Base-by-base conservation (phyloP, 768 basidiomycete genomes). In the Podaxis sp. region DNA sequence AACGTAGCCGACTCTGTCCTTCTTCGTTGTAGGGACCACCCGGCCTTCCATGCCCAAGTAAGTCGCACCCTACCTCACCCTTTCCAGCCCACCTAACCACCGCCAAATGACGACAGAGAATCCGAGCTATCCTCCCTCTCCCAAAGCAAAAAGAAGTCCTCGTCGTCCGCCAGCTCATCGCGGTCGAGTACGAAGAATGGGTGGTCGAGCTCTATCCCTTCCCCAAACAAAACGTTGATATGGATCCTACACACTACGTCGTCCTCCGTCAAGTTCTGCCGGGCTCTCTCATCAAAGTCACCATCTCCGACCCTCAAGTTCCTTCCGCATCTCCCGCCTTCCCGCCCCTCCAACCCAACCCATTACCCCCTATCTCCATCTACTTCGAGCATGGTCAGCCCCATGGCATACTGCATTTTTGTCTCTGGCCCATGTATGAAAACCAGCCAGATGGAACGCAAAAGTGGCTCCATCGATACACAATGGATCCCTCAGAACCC, bases 71-170 rank as follows among this genome's bases (percentile, higher is more conserved):
- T 55, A 32, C 46, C 23, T 27, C 37, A 3, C 7, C 44, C n/a
- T n/a, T 40, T 35, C 46, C 42, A 16, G 40, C 50, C 3, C 18
- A 13, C 40, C 61, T 23, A 63, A 44, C 37, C 25, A 11, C 25
- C 38, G 48, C 0, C 9, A 32, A 32, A 7, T 2, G 50, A 84
- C 70, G 72, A 27, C 80, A 84, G 65, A 71, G 72, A 23, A 81
- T 88, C 61, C 77, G 75, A 57, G 80, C 77, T n/a, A 70, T 84
- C 52, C 79, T 83, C 32, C 74, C 81, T 25, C 67, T 85, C 37
- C 83, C 84, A 1, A 70, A 72, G 13, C 85, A 87, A 66, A 70
- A 73, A 7, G 76, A 82, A 55, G 69, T 87, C 11, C 71, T 87
- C 21, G 73, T 85, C 55, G 74, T 85, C 50, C 83, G 86, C 37